These are phyloP conservation scores for Fusarium equiseti DNA, from an alignment of 2,329 filamentous ascomycete genomes.

Conservation along the genomic window DNA sequence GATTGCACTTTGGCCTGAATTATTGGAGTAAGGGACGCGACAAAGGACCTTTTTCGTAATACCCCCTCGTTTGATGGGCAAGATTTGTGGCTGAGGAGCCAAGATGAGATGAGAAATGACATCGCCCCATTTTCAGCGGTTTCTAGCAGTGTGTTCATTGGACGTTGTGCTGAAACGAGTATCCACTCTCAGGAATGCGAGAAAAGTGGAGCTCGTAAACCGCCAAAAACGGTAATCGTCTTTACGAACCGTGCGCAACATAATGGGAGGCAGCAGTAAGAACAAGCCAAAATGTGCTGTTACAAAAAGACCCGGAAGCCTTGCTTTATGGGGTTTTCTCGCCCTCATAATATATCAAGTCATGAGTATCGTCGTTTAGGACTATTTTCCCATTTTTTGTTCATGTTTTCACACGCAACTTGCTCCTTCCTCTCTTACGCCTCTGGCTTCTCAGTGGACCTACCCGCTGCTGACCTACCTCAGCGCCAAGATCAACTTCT, in stretches of 20 bases:
- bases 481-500: neutral
- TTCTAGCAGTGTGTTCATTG: neutral
- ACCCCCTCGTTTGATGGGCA: too few relatives aligned
- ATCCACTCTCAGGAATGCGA: neutral
- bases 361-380: rapidly evolving
- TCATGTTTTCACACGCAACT: neutral
- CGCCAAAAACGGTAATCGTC: conserved; percentile 29
- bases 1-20: conserved; percentile 14
- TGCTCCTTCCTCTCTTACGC: neutral
- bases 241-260: conserved; percentile 24
- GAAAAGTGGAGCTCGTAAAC: conserved; percentile 30
- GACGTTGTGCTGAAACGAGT: neutral
- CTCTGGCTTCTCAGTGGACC: neutral
- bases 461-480: neutral
- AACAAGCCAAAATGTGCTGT: neutral
- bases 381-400: too few relatives aligned
- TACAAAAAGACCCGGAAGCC: neutral
- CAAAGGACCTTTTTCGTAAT: neutral
- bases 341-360: neutral
- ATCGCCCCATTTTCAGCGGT: neutral
- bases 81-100: neutral
- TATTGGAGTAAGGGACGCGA: neutral
- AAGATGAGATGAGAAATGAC: neutral
- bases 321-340: too few relatives aligned
- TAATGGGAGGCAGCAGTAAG: neutral